Conservation (phyloP, 2,329 filamentous ascomycete species). For the Aspergillus sclerotialis region DNA sequence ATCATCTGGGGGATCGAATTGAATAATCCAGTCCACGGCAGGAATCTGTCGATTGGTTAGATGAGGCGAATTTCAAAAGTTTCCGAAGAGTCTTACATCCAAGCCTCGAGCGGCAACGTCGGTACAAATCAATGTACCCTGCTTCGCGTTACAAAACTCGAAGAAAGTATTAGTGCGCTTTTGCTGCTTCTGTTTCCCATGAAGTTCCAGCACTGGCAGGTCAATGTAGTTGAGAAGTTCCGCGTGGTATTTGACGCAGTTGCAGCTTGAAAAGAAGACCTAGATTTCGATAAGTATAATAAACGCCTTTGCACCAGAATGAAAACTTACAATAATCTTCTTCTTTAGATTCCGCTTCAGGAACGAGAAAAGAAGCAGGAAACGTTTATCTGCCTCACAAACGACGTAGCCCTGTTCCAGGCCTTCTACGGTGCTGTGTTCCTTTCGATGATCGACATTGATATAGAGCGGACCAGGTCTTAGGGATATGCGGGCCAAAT, state of each 20-base stretch:
- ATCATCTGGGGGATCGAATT: constrained; percentile 92
- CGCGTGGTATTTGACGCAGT: constrained; percentile 90
- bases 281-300: too few relatives aligned
- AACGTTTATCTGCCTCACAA: constrained; percentile 88
- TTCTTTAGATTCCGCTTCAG: constrained; percentile 87
- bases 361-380: constrained; percentile 90
- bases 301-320: too few relatives aligned
- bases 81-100: constrained; percentile 64
- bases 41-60: constrained; percentile 57
- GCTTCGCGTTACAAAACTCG: constrained; percentile 80
- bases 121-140: constrained; percentile 88
- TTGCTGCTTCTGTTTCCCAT: constrained; percentile 97
- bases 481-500: constrained; percentile 88
- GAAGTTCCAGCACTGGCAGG: constrained; percentile 75
- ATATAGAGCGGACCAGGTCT: constrained; percentile 89
- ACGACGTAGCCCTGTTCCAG: constrained; percentile 94
- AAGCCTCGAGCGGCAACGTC: constrained; percentile 92
- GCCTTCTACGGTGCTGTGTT: constrained; percentile 86
- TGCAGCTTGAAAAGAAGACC: constrained; percentile 84
- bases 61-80: too few relatives aligned
- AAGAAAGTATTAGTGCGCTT: constrained; percentile 99
- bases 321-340: constrained; percentile 68
- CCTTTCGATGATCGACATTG: constrained; percentile 86
- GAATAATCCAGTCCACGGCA: constrained; percentile 90
- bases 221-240: constrained; percentile 98